Conservation (phyloP, 306 rosid species). For the Rosa rugosa region DNA sequence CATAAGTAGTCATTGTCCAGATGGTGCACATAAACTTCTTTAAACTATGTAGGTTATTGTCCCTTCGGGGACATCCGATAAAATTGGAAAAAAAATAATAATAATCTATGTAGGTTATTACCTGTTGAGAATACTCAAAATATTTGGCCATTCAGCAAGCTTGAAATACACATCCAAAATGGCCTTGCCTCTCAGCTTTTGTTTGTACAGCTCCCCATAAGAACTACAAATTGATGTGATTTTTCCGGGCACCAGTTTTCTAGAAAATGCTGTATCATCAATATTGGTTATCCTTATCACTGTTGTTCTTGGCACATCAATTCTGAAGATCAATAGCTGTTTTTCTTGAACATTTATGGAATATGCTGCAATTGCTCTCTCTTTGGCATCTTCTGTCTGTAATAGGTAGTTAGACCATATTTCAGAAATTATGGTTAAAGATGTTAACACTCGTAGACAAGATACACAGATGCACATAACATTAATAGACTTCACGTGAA, state of each 20-base stretch:
- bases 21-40: neutral
- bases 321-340: slow-evolving; percentile 18
- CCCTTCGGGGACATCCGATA: no score
- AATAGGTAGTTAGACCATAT: slow-evolving; percentile 3
- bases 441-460: neutral
- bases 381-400: slow-evolving; percentile 36
- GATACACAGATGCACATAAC: neutral
- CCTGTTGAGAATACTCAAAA: slow-evolving; percentile 28
- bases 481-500: neutral
- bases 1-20: neutral
- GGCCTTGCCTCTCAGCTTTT: neutral
- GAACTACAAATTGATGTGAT: neutral
- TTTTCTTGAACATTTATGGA: slow-evolving; percentile 19
- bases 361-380: slow-evolving; percentile 25
- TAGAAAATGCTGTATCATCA: no score
- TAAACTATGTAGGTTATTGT: neutral
- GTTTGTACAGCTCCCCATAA: neutral
- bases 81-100: no score
- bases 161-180: slow-evolving; percentile 23
- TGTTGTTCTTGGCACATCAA: slow-evolving; percentile 35
- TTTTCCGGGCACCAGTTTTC: no score
- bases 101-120: neutral
- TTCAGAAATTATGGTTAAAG: slow-evolving; percentile 4
- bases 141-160: slow-evolving; percentile 32
- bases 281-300: slow-evolving; percentile 20